Evolutionary conservation across 768 basidiomycete species (phyloP), one percentile per base, ranked within the genome.

Genomic region (Glaciozyma martinii): DNA sequence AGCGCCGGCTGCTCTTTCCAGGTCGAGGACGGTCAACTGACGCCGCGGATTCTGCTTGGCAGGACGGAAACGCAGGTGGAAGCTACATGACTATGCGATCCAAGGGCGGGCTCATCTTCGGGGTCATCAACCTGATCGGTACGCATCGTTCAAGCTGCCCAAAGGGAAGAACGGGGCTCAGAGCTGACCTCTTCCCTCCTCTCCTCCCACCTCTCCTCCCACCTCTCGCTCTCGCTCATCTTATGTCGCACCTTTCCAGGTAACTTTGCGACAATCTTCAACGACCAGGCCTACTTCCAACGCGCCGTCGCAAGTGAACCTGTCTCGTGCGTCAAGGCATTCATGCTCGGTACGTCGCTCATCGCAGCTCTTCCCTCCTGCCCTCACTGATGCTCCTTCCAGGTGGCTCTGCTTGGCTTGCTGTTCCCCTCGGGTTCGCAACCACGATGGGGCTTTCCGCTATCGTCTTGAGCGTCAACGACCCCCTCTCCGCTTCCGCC

Each of bases 221-320:
- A 6, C 46, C 46, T 46, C 16, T 46, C 7, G 7, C 21, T 47
- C 25, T 25, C 3, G 19, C 3, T 19, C n/a, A n/a, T n/a, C 6
- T 25, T 52, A 18, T 49, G 43, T 23, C 46, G 56, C 30, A 13
- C 92, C 68, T 84, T 90, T n/a, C n/a, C n/a, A 59, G 89, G 44
- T 27, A 56, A 56, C 76, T 92, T 90, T 71, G 82, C 82, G n/a
- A 84, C 82, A 8, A 83, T 85, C 5, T 76, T 75, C 63, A 40
- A 40, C 60, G 66, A 73, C 56, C 63, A 61, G 43, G 56, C 47
- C 2, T 56, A 61, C 47, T 57, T 53, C 27, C 89, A 91, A 74
- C 82, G 90, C 18, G 91, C 91, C 1, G 90, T 95, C 73, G 93
- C 93, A 1, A 87, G 85, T 65, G 79, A 85, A 25, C 90, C 90